A percentile compares a stretch with the other conserved stretches of the same genome.
Evolutionary conservation across 192 early-diverging fungal genomes (phyloP).

Genomic region (Entomortierella beljakovae): DNA sequence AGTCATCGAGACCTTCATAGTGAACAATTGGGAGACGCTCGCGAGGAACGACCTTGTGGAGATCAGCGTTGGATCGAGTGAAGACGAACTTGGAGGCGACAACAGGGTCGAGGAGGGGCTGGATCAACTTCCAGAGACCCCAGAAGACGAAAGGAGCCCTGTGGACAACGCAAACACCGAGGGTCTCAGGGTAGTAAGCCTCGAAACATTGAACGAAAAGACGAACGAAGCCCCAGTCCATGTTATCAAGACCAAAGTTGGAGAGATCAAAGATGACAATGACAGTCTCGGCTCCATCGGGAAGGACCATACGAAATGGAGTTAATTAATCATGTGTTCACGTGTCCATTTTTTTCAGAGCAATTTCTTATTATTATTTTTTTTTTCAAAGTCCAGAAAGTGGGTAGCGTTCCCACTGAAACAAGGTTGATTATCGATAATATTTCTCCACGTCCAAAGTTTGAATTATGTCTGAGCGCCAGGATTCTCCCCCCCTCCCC

Average conservation of each 20-base stretch:
- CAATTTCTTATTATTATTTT: too few species aligned
- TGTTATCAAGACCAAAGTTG: slow-evolving; percentile 83
- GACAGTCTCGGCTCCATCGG: slow-evolving; percentile 68
- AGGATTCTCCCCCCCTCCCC: neutral
- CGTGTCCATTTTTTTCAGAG: too few species aligned
- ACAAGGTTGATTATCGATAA: too few species aligned
- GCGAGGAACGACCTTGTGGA: slow-evolving; percentile 71
- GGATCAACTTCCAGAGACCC: slow-evolving; percentile 85
- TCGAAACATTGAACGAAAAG: slow-evolving; percentile 85
- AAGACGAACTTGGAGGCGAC: slow-evolving; percentile 90
- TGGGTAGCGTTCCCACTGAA: too few species aligned
- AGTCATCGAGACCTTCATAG: slow-evolving; percentile 70
- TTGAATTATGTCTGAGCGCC: neutral
- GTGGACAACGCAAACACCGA: slow-evolving; percentile 86
- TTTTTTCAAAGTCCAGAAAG: too few species aligned
- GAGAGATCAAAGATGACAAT: slow-evolving; percentile 86
- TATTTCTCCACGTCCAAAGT: neutral
- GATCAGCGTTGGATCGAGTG: slow-evolving; percentile 68
- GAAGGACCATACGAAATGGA: slow-evolving; percentile 52
- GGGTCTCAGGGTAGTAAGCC: slow-evolving; percentile 91
- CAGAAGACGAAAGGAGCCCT: slow-evolving; percentile 92
- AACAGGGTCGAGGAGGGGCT: slow-evolving; percentile 88
- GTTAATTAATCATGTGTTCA: too few species aligned
- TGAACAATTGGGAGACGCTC: slow-evolving; percentile 69
- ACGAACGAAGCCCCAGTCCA: slow-evolving; percentile 69